These are phyloP conservation scores for Ulmus americana DNA, from an alignment of 331 rosid species.

Conservation along the genomic window DNA sequence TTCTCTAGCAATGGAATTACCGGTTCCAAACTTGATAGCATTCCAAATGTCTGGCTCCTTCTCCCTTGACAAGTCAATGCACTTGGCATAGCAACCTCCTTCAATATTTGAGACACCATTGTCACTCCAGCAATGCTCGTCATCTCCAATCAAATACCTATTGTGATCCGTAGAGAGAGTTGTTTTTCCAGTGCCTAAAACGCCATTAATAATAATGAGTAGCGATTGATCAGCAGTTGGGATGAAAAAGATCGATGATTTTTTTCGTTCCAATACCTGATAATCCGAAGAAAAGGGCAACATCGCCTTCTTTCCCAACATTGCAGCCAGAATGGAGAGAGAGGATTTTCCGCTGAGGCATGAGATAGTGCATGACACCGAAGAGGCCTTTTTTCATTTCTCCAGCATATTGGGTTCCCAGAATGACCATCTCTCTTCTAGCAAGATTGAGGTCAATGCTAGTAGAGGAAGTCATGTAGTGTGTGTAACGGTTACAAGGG, in stretches of 20 bases:
- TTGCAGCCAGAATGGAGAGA: slow-evolving; percentile 94
- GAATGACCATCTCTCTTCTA: slow-evolving; percentile 94
- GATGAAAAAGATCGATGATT: too few species aligned
- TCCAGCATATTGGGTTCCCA: slow-evolving; percentile 96
- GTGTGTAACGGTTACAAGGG: slow-evolving; percentile 92
- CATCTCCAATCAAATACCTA: slow-evolving; percentile 75
- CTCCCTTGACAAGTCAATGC: slow-evolving; percentile 71
- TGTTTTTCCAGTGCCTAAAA: slow-evolving; percentile 76
- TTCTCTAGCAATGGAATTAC: slow-evolving; percentile 25
- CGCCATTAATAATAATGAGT: neutral
- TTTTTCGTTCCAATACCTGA: slow-evolving; percentile 44
- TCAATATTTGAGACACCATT: slow-evolving; percentile 85
- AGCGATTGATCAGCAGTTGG: too few species aligned
- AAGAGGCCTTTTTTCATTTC: slow-evolving; percentile 98
- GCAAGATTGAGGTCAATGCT: slow-evolving; percentile 85
- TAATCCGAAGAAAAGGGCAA: slow-evolving; percentile 94
- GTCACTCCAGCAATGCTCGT: slow-evolving; percentile 85
- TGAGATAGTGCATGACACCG: slow-evolving; percentile 90
- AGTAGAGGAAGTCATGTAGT: slow-evolving; percentile 95
- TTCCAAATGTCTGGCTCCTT: slow-evolving; percentile 94
- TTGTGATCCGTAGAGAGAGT: slow-evolving; percentile 84
- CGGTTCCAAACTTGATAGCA: slow-evolving; percentile 92
- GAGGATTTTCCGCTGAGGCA: slow-evolving; percentile 80
- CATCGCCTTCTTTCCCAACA: slow-evolving; percentile 78
- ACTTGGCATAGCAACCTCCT: slow-evolving; percentile 97